These are phyloP conservation scores for Trichoderma asperelloides DNA, from an alignment of 495 filamentous ascomycete species.

Conservation along the genomic window DNA sequence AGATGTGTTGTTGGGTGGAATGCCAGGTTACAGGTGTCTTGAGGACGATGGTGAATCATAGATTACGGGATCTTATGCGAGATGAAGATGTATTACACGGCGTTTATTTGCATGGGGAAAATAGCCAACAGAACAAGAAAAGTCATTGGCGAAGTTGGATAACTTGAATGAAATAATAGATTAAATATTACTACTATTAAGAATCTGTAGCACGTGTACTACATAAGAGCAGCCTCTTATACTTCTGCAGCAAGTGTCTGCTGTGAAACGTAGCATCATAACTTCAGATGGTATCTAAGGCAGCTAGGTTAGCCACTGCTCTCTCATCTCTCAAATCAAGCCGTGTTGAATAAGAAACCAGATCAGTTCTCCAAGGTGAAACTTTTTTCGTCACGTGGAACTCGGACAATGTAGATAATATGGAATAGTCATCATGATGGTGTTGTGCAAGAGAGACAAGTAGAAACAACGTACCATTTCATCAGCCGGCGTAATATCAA, in stretches of 20 bases:
- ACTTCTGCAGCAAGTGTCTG: no score
- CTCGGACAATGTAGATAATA: slow-evolving; percentile 60
- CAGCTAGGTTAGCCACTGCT: background rate
- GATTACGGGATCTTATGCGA: background rate
- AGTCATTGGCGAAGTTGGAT: no score
- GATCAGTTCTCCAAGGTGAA: slow-evolving; percentile 97
- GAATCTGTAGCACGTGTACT: no score
- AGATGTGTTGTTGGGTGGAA: slow-evolving; percentile 90
- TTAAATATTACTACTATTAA: no score
- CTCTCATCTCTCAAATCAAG: background rate
- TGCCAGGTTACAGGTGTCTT: slow-evolving; percentile 51
- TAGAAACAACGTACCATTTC: slow-evolving; percentile 13
- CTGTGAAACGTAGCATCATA: background rate
- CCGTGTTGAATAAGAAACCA: slow-evolving; percentile 6
- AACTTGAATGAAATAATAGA: no score
- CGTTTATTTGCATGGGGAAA: background rate
- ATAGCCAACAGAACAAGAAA: no score
- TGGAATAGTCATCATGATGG: slow-evolving; percentile 73
- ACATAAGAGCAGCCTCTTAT: no score
- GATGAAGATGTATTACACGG: background rate
- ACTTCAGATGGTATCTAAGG: background rate
- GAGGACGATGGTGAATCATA: background rate
- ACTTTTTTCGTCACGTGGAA: slow-evolving; percentile 62
- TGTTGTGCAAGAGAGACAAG: slow-evolving; percentile 8
- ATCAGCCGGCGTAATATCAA: background rate